phyloP scores from a whole-genome alignment of 495 filamentous ascomycete genomes.

The Trypethelium eluteriae region DNA sequence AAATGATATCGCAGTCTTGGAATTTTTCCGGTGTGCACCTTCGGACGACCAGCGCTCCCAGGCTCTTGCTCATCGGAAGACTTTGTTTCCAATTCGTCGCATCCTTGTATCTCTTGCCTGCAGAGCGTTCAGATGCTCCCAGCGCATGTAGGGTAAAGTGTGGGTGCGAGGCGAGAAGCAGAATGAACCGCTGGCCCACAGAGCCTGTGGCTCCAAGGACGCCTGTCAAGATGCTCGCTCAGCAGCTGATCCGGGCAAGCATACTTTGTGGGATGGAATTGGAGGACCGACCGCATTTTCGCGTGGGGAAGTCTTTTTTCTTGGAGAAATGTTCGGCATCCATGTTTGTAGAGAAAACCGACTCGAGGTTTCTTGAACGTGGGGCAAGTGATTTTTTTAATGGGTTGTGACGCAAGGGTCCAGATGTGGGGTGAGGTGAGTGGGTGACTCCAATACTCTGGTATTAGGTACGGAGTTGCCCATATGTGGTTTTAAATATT shows the following conservation, averaged over 20 bases:
- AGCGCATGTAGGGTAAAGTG: conserved; percentile 39
- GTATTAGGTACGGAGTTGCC: too few species aligned
- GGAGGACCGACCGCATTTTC: conserved; percentile 36
- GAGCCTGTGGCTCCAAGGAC: conserved; percentile 42
- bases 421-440: too few species aligned
- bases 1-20: conserved; percentile 38
- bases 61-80: conserved; percentile 35
- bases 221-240: conserved; percentile 22
- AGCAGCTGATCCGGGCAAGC: neutral
- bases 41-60: conserved; percentile 38
- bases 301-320: conserved; percentile 32
- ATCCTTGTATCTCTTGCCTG: conserved; percentile 41
- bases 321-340: conserved; percentile 33
- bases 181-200: conserved; percentile 41
- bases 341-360: conserved; percentile 20
- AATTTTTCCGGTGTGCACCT: conserved; percentile 37
- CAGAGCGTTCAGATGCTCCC: conserved; percentile 36
- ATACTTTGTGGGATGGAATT: neutral
- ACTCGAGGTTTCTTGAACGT: too few species aligned
- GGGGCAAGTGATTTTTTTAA: too few species aligned
- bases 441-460: too few species aligned
- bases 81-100: conserved; percentile 41
- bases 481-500: too few species aligned
- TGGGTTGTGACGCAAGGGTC: too few species aligned
- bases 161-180: conserved; percentile 38